These are phyloP conservation scores for Truncatella angustata DNA, from an alignment of 2,329 filamentous ascomycete species.

Conservation along the genomic window DNA sequence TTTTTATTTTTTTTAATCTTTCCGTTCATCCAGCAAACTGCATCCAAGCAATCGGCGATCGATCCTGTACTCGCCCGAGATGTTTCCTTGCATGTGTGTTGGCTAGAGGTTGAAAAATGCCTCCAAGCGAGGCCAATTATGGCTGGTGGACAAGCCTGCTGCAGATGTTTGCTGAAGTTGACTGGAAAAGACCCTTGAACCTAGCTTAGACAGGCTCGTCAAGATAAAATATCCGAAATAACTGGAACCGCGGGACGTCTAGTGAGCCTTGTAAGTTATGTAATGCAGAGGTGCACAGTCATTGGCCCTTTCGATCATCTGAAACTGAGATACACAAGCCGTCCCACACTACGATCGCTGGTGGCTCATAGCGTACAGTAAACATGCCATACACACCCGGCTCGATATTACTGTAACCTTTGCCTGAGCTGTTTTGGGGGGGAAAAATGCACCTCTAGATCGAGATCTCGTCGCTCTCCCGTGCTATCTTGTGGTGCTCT, in stretches of 20 bases:
- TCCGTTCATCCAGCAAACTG: background rate
- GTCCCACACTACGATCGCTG: conserved; percentile 1
- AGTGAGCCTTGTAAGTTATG: background rate
- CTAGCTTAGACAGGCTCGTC: background rate
- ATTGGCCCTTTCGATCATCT: background rate
- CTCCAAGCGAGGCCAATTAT: background rate
- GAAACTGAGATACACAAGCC: conserved; percentile 7
- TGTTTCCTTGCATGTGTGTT: background rate
- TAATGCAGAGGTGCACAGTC: background rate
- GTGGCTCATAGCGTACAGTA: background rate
- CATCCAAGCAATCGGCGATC: background rate
- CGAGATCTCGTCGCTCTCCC: conserved; percentile 5
- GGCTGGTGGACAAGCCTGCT: background rate
- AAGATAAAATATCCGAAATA: conserved; percentile 3
- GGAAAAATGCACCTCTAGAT: conserved; percentile 2
- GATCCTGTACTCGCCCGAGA: background rate
- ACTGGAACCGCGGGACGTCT: background rate
- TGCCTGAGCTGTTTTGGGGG: background rate
- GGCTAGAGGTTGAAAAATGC: background rate
- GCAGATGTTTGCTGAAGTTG: background rate
- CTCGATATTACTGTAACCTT: background rate
- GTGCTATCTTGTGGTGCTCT: conserved; percentile 1
- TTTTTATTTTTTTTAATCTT: too few species aligned
- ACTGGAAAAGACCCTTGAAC: background rate
- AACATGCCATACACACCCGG: background rate